A percentile compares a stretch with the other conserved stretches of the same genome.
These are phyloP conservation scores for Cryptosporidium andersoni DNA, from an alignment of 169 alveolate genomes.

Conservation along the genomic window DNA sequence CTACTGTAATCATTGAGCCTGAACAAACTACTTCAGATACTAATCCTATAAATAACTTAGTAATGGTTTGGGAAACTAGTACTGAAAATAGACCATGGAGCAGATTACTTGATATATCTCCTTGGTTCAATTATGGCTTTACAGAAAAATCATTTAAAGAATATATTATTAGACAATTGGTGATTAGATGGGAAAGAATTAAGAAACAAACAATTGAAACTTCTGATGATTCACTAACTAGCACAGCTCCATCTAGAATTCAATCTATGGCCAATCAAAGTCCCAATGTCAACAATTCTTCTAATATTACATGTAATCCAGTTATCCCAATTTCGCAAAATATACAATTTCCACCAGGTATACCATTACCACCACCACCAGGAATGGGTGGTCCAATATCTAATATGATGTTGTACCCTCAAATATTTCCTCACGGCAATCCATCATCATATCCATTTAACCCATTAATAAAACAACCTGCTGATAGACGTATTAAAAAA, in stretches of 20 bases:
- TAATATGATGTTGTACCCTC: constrained; percentile 14
- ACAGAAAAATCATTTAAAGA: constrained; percentile 60
- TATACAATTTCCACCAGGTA: not conserved
- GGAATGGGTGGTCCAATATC: not conserved
- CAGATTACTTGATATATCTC: constrained; percentile 52
- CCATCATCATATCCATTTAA: too few relatives aligned
- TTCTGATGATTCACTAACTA: constrained; percentile 24
- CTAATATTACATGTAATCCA: not conserved
- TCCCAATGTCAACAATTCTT: not conserved
- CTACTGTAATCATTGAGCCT: constrained; percentile 15
- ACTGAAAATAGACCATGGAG: constrained; percentile 62
- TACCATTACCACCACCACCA: constrained; percentile 1
- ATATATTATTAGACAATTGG: constrained; percentile 53
- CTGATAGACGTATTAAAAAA: too few relatives aligned
- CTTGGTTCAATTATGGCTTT: constrained; percentile 62
- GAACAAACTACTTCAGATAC: constrained; percentile 14
- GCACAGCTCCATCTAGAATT: not conserved
- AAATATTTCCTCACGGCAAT: not conserved
- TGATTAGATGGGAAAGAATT: constrained; percentile 57
- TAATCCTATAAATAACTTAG: constrained; percentile 31
- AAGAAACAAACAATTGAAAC: constrained; percentile 62
- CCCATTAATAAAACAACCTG: too few relatives aligned
- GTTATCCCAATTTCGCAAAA: not conserved
- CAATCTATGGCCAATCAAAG: not conserved
- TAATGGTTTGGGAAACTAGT: constrained; percentile 51